phyloP scores from a whole-genome alignment of 2,329 filamentous ascomycete genomes.

The Geoglossum cookeanum region DNA sequence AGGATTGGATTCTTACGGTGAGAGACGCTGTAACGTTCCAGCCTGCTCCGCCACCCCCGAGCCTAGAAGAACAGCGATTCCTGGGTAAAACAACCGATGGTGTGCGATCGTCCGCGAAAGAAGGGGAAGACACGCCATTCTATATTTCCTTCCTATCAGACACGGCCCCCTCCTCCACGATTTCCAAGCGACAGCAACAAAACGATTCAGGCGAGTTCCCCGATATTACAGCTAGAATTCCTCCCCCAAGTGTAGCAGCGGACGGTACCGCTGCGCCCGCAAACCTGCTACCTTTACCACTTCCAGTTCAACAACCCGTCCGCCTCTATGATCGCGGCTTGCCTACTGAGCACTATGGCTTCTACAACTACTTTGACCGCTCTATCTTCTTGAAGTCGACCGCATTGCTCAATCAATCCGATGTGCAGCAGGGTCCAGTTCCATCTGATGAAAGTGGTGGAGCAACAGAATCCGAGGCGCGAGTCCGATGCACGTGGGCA shows the following conservation, averaged over 20 bases:
- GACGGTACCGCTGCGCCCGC: slow-evolving; percentile 59
- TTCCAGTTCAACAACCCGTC: slow-evolving; percentile 52
- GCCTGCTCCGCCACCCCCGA: slow-evolving; percentile 37
- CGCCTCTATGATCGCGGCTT: slow-evolving; percentile 70
- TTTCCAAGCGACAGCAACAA: slow-evolving; percentile 11
- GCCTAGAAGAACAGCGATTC: slow-evolving; percentile 55
- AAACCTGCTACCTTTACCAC: slow-evolving; percentile 41
- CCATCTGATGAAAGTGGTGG: slow-evolving; percentile 32
- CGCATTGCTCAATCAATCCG: slow-evolving; percentile 26
- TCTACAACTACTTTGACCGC: slow-evolving; percentile 82
- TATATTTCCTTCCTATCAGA: slow-evolving; percentile 52
- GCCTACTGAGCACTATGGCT: slow-evolving; percentile 72
- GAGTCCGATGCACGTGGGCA: slow-evolving; percentile 35
- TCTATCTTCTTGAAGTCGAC: slow-evolving; percentile 60
- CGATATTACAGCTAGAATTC: slow-evolving; percentile 37
- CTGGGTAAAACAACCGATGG: slow-evolving; percentile 72
- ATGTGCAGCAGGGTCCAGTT: slow-evolving; percentile 19
- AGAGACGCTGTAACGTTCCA: slow-evolving; percentile 19
- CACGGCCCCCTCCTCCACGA: slow-evolving; percentile 12
- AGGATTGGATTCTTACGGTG: slow-evolving; percentile 12
- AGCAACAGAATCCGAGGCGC: slow-evolving; percentile 25
- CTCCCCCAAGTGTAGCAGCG: slow-evolving; percentile 38
- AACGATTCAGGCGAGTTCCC: slow-evolving; percentile 16
- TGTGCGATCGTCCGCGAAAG: slow-evolving; percentile 45
- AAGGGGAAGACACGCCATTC: slow-evolving; percentile 75